A percentile compares a stretch with the other conserved stretches of the same genome.
phyloP scores from a whole-genome alignment of 805 yeast species.

The Metschnikowia matae region DNA sequence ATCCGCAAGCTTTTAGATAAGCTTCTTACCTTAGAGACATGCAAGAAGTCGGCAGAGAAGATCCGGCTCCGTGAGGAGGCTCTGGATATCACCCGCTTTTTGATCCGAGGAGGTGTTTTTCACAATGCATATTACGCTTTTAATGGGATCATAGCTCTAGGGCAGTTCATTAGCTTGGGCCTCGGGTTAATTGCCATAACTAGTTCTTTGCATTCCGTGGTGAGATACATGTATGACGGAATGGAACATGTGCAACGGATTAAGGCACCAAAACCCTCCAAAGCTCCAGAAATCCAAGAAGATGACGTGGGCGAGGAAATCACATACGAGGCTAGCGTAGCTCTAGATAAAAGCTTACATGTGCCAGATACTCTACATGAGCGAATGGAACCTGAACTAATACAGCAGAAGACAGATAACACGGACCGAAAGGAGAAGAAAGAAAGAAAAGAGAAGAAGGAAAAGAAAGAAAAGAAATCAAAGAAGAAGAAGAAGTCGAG shows the following conservation, averaged over 20 bases:
- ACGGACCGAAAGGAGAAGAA: slow-evolving; percentile 21
- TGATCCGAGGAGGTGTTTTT: slow-evolving; percentile 33
- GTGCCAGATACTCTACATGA: background rate
- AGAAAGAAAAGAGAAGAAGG: slow-evolving; percentile 13
- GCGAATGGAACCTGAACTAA: background rate
- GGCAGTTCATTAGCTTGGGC: slow-evolving; percentile 75
- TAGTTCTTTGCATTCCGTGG: slow-evolving; percentile 39
- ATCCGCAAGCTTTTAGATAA: slow-evolving; percentile 37
- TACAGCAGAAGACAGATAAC: background rate
- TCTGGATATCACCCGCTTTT: slow-evolving; percentile 22
- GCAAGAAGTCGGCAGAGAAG: slow-evolving; percentile 9
- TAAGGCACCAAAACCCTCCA: background rate
- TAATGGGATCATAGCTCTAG: slow-evolving; percentile 64
- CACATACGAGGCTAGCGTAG: background rate
- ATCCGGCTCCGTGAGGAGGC: slow-evolving; percentile 13
- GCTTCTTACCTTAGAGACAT: slow-evolving; percentile 21
- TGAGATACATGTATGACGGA: slow-evolving; percentile 18
- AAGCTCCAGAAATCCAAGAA: background rate
- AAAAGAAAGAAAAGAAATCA: slow-evolving; percentile 12
- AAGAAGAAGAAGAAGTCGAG: slow-evolving; percentile 23
- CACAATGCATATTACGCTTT: slow-evolving; percentile 56
- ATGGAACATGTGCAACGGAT: background rate
- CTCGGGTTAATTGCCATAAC: slow-evolving; percentile 58
- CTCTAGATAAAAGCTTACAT: background rate
- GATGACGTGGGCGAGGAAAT: slow-evolving; percentile 18